Conservation (phyloP, 345 rosid genomes). For the Murraya paniculata region DNA sequence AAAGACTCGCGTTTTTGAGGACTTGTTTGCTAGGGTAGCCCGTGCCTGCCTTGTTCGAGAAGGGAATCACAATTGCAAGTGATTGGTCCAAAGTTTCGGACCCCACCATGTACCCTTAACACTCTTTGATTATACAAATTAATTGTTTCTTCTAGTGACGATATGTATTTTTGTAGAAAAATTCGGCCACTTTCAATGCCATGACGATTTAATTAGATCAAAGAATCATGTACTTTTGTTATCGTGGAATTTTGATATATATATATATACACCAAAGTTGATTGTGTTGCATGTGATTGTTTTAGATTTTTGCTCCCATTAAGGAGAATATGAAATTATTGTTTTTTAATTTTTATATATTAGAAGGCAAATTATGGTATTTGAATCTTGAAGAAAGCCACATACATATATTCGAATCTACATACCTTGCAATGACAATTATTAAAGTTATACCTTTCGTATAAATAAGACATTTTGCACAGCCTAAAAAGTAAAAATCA, state of each 20-base stretch:
- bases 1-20: slow-evolving; percentile 18
- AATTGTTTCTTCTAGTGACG: neutral
- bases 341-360: no score
- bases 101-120: slow-evolving; percentile 10
- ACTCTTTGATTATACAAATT: neutral
- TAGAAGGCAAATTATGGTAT: no score
- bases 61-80: slow-evolving; percentile 32
- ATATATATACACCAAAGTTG: neutral
- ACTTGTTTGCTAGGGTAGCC: neutral
- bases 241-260: neutral
- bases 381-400: neutral
- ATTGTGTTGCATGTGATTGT: neutral
- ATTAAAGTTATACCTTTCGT: neutral
- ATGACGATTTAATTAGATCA: neutral
- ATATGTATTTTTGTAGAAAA: neutral
- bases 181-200: neutral
- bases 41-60: slow-evolving; percentile 9
- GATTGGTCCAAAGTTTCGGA: slow-evolving; percentile 24
- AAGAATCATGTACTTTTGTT: neutral
- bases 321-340: no score
- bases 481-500: neutral
- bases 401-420: neutral
- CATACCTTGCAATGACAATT: neutral
- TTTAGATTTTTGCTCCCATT: neutral
- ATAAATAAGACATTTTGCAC: neutral